phyloP scores from a whole-genome alignment of 2,329 filamentous ascomycete species.

The Phaeosphaeria sp. region DNA sequence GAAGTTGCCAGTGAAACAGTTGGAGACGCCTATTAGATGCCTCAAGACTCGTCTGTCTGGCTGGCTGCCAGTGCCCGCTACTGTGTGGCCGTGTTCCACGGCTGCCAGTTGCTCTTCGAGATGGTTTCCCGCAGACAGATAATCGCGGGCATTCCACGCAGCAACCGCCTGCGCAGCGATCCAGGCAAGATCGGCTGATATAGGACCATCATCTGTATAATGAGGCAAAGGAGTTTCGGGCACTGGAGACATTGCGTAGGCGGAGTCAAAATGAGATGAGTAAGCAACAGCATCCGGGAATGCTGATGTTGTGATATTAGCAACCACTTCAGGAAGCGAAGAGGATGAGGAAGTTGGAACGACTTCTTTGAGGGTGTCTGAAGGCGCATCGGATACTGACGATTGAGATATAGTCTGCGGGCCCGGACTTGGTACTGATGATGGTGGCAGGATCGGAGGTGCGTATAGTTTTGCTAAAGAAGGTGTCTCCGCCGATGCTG shows the following conservation, averaged over 20 bases:
- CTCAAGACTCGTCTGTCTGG: constrained; percentile 35
- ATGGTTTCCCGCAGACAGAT: constrained; percentile 18
- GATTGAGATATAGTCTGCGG: not conserved
- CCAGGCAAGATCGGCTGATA: constrained; percentile 22
- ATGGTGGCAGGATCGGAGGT: not conserved
- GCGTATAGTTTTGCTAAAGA: not conserved
- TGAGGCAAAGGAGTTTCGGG: constrained; percentile 5
- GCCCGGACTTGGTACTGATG: not conserved
- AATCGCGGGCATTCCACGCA: constrained; percentile 31
- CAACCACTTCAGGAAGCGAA: not conserved
- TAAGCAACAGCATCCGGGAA: not conserved
- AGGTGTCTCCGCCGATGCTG: no score
- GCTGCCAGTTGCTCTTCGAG: constrained; percentile 34
- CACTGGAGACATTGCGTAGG: not conserved
- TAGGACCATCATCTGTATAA: constrained; percentile 8
- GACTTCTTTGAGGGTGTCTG: not conserved
- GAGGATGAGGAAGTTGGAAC: not conserved
- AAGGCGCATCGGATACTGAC: not conserved
- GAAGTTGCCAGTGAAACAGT: constrained; percentile 37
- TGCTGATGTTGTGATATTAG: not conserved
- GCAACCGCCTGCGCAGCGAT: constrained; percentile 26
- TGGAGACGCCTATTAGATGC: constrained; percentile 36
- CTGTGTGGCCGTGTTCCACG: constrained; percentile 33
- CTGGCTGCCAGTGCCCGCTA: constrained; percentile 21
- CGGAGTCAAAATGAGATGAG: not conserved